Percentiles rank a stretch among this genome's conserved stretches.
Evolutionary conservation across 2,329 filamentous ascomycete species (phyloP).

Genomic region (Aschersonia sp.): DNA sequence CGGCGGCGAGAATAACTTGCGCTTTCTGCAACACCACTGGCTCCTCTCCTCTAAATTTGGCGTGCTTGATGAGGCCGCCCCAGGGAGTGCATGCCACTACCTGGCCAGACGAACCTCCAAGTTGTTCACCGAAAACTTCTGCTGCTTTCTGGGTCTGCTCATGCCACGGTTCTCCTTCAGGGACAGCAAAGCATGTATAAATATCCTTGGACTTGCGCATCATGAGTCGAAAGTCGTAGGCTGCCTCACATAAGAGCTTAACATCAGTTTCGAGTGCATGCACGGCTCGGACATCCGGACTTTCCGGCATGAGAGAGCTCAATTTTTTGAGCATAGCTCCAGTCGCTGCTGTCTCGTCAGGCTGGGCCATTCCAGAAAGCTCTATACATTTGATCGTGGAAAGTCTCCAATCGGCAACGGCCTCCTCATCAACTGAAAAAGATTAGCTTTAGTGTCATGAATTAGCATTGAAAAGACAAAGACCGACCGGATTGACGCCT

Average conservation of each 20-base stretch:
- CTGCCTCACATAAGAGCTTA: background rate
- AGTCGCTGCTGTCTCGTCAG: background rate
- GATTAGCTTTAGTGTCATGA: background rate
- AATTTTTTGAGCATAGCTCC: background rate
- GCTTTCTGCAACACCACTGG: background rate
- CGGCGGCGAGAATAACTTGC: background rate
- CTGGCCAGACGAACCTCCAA: background rate
- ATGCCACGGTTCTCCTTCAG: background rate
- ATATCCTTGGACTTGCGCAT: background rate
- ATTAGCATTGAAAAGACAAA: too few relatives aligned
- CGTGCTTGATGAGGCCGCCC: background rate
- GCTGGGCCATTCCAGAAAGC: background rate
- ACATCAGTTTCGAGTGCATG: too few relatives aligned
- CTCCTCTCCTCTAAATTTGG: background rate
- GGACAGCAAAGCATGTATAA: background rate
- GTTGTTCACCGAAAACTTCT: background rate
- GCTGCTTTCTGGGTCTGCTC: background rate
- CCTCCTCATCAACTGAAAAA: background rate
- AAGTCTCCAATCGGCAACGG: background rate
- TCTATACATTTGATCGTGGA: background rate
- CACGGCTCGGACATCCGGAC: background rate
- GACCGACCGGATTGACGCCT: too few relatives aligned
- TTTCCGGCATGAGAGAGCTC: background rate
- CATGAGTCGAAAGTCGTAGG: background rate
- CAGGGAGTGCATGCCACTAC: background rate